Evolutionary conservation across 2,329 filamentous ascomycete species (phyloP).

Genomic region (Simplicillium sp.): DNA sequence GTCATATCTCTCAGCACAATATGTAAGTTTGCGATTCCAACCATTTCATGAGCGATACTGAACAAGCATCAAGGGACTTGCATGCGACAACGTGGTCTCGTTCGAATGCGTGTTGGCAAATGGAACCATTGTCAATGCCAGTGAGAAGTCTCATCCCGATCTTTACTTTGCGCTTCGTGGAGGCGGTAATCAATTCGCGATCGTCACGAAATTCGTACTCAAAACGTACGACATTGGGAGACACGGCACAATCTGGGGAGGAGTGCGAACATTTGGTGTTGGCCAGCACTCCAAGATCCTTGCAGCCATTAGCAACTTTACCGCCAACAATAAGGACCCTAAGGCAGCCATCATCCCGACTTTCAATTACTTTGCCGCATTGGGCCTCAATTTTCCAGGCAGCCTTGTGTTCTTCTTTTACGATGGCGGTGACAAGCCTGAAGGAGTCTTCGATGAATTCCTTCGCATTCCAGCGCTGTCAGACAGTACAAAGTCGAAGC

Average conservation of each 20-base stretch:
- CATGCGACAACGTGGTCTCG: conserved; percentile 27
- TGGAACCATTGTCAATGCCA: conserved; percentile 29
- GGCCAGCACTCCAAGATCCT: conserved; percentile 5
- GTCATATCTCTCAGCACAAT: conserved; percentile 17
- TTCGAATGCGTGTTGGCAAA: conserved; percentile 33
- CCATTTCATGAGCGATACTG: background rate
- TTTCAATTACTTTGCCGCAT: conserved; percentile 5
- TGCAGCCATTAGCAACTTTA: conserved; percentile 6
- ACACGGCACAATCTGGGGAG: conserved; percentile 7
- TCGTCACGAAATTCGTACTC: conserved; percentile 16
- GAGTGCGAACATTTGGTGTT: conserved; percentile 5
- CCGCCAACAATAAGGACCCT: conserved; percentile 5
- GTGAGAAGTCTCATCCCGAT: conserved; percentile 22
- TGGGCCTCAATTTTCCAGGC: conserved; percentile 4
- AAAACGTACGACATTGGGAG: conserved; percentile 4
- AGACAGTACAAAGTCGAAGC: conserved; percentile 36
- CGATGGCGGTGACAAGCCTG: conserved; percentile 43
- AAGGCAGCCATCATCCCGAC: conserved; percentile 9
- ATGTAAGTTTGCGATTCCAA: conserved; percentile 11
- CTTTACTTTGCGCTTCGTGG: conserved; percentile 35
- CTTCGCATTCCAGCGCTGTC: conserved; percentile 30
- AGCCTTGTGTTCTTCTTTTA: conserved; percentile 34
- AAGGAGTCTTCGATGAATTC: conserved; percentile 47
- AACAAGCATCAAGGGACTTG: conserved; percentile 19
- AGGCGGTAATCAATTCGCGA: conserved; percentile 37